A percentile compares a stretch with the other conserved stretches of the same genome.
phyloP scores from a whole-genome alignment of 148 eudicot species.

The Bassia scoparia region DNA sequence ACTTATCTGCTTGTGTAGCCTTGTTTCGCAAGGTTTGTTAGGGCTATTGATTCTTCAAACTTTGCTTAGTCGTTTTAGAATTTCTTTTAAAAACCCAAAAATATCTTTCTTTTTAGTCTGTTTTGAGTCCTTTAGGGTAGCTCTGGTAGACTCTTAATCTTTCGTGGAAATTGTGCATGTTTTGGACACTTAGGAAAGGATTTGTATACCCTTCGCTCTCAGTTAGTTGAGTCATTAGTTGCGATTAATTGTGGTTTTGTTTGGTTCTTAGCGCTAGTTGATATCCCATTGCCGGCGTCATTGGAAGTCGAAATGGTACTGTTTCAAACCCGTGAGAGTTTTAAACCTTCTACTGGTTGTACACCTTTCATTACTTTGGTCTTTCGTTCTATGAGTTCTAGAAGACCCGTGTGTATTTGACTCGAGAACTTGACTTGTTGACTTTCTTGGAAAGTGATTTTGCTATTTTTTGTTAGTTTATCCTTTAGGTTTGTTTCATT shows the following conservation, averaged over 20 bases:
- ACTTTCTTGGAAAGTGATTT: no score
- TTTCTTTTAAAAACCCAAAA: no score
- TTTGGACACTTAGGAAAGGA: not conserved
- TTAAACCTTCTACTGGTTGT: not conserved
- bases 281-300: not conserved
- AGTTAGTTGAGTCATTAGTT: not conserved
- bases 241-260: not conserved
- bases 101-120: not conserved
- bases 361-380: not conserved
- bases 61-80: no score
- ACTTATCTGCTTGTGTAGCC: no score
- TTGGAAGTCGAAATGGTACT: not conserved
- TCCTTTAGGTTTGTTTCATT: not conserved
- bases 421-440: not conserved
- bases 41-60: not conserved
- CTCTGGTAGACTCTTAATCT: not conserved
- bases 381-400: not conserved
- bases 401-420: not conserved
- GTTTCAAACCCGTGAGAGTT: not conserved
- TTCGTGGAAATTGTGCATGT: not conserved
- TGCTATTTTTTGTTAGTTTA: no score
- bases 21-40: not conserved
- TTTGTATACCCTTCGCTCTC: not conserved
- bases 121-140: not conserved
- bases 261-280: not conserved